phyloP scores from a whole-genome alignment of 176 grass and related monocot species.

The Ampelocalamus luodianensis region DNA sequence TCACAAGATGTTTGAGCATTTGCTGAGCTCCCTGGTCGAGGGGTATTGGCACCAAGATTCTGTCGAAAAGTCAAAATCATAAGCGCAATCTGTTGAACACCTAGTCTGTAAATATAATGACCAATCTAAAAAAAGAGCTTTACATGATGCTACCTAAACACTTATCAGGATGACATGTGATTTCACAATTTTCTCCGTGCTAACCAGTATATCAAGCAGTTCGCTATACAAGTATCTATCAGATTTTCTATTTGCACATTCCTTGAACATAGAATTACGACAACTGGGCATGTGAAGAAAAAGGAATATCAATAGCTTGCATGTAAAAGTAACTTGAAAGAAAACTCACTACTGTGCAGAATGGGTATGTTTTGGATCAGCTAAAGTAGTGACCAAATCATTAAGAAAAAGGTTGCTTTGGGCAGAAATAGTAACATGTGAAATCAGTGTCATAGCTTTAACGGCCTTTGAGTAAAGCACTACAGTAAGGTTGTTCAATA shows the following conservation, averaged over 20 bases:
- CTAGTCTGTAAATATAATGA: neutral
- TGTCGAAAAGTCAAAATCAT: constrained; percentile 43
- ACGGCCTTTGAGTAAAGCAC: constrained; percentile 35
- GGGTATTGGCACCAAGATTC: constrained; percentile 74
- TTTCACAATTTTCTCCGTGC: constrained; percentile 4
- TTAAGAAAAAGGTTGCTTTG: constrained; percentile 34
- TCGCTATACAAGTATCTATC: neutral
- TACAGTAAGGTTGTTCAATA: constrained; percentile 17
- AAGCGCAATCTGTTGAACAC: neutral
- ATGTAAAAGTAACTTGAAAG: constrained; percentile 27
- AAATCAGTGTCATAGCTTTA: constrained; percentile 38
- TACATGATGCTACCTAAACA: neutral
- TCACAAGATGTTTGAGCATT: constrained; percentile 61
- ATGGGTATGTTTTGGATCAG: constrained; percentile 23
- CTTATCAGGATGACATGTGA: neutral
- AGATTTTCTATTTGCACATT: constrained; percentile 1
- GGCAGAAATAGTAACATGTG: constrained; percentile 31
- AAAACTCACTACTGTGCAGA: neutral
- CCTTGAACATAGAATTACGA: neutral
- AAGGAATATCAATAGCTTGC: neutral
- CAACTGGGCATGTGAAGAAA: neutral
- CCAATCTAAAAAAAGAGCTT: neutral
- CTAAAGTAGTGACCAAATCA: constrained; percentile 34
- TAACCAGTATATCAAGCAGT: neutral
- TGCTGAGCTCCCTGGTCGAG: constrained; percentile 47